phyloP scores from a whole-genome alignment of 306 rosid genomes.

The Ormosia emarginata region DNA sequence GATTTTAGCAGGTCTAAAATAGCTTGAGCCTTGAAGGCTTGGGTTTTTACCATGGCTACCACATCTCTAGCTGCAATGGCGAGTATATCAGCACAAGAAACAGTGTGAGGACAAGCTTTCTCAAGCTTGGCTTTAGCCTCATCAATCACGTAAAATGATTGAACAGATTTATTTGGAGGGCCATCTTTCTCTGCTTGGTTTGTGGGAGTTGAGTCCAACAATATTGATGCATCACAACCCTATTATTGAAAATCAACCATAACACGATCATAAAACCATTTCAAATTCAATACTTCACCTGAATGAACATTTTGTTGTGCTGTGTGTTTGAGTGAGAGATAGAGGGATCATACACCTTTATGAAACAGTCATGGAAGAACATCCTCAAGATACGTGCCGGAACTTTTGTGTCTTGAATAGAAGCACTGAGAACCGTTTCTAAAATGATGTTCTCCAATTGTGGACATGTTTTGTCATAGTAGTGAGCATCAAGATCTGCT shows the following conservation, averaged over 20 bases:
- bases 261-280: not conserved
- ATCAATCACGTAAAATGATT: conserved; percentile 64
- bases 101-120: conserved; percentile 55
- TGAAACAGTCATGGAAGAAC: conserved; percentile 82
- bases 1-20: not conserved
- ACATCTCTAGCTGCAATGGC: conserved; percentile 78
- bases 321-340: not conserved
- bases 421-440: conserved; percentile 53
- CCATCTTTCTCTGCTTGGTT: conserved; percentile 72
- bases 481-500: conserved; percentile 40
- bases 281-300: not conserved
- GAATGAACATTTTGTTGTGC: not conserved
- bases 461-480: conserved; percentile 55
- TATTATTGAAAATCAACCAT: not conserved
- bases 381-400: conserved; percentile 70
- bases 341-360: conserved; percentile 48
- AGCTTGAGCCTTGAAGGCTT: not conserved
- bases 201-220: conserved; percentile 53
- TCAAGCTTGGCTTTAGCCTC: conserved; percentile 68
- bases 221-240: conserved; percentile 78
- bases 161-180: conserved; percentile 55
- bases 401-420: conserved; percentile 54
- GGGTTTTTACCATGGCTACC: conserved; percentile 42
- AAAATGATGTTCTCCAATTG: conserved; percentile 56
- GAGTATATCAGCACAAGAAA: conserved; percentile 73